Evolutionary conservation across 129 eudicot genomes (phyloP).

Genomic region (Centaurea solstitialis): DNA sequence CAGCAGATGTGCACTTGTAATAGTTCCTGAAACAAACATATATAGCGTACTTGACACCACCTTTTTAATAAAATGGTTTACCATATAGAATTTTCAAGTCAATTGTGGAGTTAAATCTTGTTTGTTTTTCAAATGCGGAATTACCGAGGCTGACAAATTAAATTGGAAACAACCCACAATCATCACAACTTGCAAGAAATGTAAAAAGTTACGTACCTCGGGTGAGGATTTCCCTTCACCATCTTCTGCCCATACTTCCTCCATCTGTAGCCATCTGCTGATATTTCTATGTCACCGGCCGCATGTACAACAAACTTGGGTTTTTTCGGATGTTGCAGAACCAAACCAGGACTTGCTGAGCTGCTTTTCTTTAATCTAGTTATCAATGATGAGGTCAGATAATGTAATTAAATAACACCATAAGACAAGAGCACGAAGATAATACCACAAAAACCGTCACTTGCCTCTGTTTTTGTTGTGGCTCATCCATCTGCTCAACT

Average conservation of each 20-base stretch:
- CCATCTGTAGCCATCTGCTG: conserved; percentile 76
- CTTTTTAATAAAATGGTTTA: too few species aligned
- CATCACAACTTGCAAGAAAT: not conserved
- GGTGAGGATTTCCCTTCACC: conserved; percentile 71
- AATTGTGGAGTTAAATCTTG: too few species aligned
- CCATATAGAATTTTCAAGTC: too few species aligned
- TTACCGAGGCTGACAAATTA: not conserved
- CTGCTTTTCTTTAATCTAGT: conserved; percentile 54
- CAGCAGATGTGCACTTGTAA: conserved; percentile 79
- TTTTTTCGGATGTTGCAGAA: conserved; percentile 45
- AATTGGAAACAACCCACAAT: too few species aligned
- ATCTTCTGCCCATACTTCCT: conserved; percentile 68
- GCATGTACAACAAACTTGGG: conserved; percentile 68
- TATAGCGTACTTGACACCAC: not conserved
- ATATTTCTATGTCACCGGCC: conserved; percentile 59
- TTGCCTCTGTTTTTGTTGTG: conserved; percentile 51
- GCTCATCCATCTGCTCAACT: conserved; percentile 38
- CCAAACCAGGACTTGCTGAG: conserved; percentile 27
- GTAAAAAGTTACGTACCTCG: conserved; percentile 48
- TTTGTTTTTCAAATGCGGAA: not conserved
- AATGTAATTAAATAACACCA: conserved; percentile 6
- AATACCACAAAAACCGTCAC: not conserved
- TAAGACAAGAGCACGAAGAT: not conserved
- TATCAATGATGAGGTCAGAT: not conserved
- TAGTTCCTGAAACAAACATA: conserved; percentile 56